Evolutionary conservation across 164 flowering plant genomes (phyloP).

Genomic region (Santalum album): DNA sequence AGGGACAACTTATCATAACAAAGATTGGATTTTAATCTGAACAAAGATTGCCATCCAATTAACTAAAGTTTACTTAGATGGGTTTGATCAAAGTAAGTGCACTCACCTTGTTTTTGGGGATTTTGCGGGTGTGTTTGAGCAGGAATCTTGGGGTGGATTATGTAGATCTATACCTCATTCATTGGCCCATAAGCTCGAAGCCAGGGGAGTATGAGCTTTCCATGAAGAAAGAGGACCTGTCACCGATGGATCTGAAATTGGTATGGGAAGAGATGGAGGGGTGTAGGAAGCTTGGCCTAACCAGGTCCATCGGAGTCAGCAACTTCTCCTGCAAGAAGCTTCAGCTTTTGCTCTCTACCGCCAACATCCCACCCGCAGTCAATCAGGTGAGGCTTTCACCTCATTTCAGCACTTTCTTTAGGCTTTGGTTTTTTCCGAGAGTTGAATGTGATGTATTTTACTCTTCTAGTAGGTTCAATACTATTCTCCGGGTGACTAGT

Average conservation of each 20-base stretch:
- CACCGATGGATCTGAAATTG: constrained; percentile 22
- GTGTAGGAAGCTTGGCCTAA: constrained; percentile 55
- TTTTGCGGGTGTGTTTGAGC: too few species aligned
- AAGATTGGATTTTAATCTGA: too few species aligned
- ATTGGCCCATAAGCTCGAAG: background rate
- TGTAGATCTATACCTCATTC: background rate
- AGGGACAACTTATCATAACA: too few species aligned
- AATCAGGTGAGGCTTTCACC: constrained; percentile 43
- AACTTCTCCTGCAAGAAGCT: constrained; percentile 63
- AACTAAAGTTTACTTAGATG: too few species aligned
- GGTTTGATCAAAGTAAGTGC: too few species aligned
- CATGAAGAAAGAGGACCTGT: background rate
- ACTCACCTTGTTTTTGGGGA: too few species aligned
- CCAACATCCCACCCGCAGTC: constrained; percentile 69
- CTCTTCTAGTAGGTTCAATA: too few species aligned
- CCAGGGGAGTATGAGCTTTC: background rate
- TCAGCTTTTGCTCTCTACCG: constrained; percentile 58
- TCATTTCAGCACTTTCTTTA: too few species aligned
- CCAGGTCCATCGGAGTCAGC: constrained; percentile 75
- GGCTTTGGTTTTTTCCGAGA: too few species aligned
- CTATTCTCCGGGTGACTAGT: too few species aligned
- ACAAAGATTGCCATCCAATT: too few species aligned
- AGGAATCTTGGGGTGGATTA: background rate
- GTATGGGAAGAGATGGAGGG: constrained; percentile 89
- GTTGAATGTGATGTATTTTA: too few species aligned